Percentiles rank a stretch among this genome's conserved stretches.
Evolutionary conservation across 2,329 filamentous ascomycete species (phyloP).

Genomic region (Fusarium napiforme): DNA sequence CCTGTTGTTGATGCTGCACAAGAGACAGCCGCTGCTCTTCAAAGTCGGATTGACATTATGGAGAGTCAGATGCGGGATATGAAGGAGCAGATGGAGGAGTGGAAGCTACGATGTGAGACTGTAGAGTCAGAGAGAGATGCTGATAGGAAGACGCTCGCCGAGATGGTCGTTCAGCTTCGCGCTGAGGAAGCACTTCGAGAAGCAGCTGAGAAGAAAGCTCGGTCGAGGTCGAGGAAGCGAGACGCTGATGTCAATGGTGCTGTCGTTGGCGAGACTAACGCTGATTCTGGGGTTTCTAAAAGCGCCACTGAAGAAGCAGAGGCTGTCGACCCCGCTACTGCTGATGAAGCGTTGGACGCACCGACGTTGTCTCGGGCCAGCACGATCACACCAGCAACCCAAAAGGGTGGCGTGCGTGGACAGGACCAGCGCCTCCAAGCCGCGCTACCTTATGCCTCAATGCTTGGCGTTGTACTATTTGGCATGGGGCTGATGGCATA

Average conservation of each 20-base stretch:
- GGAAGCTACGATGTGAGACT: slow-evolving; percentile 79
- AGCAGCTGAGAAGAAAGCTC: slow-evolving; percentile 55
- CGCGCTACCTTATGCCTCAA: slow-evolving; percentile 80
- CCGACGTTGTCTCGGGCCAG: slow-evolving; percentile 60
- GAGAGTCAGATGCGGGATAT: slow-evolving; percentile 83
- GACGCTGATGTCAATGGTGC: slow-evolving; percentile 40
- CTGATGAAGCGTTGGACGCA: slow-evolving; percentile 52
- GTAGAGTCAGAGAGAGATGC: slow-evolving; percentile 82
- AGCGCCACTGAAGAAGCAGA: slow-evolving; percentile 26
- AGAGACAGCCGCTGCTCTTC: slow-evolving; percentile 52
- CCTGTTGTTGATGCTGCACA: slow-evolving; percentile 52
- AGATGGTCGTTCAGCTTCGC: slow-evolving; percentile 88
- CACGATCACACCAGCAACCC: slow-evolving; percentile 59
- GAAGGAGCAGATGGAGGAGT: slow-evolving; percentile 81
- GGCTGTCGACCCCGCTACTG: slow-evolving; percentile 33
- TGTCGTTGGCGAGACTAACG: slow-evolving; percentile 26
- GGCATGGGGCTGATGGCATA: slow-evolving; percentile 89
- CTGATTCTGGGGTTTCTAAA: slow-evolving; percentile 36
- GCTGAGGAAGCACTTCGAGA: slow-evolving; percentile 67
- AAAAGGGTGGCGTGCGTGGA: slow-evolving; percentile 53
- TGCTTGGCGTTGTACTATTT: slow-evolving; percentile 83
- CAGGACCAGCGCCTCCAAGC: slow-evolving; percentile 59
- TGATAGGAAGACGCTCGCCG: slow-evolving; percentile 78
- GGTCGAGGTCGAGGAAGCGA: slow-evolving; percentile 51
- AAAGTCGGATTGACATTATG: slow-evolving; percentile 80